Evolutionary conservation across 208 protist species (phyloP), one percentile per base, ranked within the genome.

Genomic region (Trypanosoma brucei): DNA sequence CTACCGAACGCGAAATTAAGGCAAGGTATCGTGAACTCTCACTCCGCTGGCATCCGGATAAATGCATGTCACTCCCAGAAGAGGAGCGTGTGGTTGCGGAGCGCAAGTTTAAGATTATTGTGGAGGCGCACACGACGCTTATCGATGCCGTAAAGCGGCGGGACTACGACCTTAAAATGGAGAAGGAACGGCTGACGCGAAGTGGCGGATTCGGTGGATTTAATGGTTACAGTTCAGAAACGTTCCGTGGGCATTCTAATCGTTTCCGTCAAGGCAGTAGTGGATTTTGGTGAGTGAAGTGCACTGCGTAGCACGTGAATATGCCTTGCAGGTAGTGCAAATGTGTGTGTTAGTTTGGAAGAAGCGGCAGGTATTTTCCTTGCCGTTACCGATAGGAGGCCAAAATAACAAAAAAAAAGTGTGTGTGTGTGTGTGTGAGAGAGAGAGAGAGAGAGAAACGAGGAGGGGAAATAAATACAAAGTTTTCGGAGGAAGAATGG

Each of bases 51-150:
- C 91, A 96, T 62, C 91, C 91, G 0, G 91, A 96, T 68, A 96
- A 96, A 77, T 92, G 86, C 74, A 79, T 92, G 13, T 70, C 62
- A 36, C 65, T 92, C 37, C 65, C 78, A 48, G 77, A 84, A 2
- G 61, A 75, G 6, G 88, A 94, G 75, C 80, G 81, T 35, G 70
- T 75, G 59, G 72, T 82, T 13, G 85, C 88, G 30, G 91, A 94
- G 74, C 83, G 87, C 59, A 94, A 93, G 64, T 93, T 94, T 67
- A 96, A 96, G 73, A 65, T 92, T 8, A 93, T 96, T 78, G 87
- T 78, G 50, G 88, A 94, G 71, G 86, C 88, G 48, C 79, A 94
- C 66, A 75, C 79, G 38, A 90, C 82, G 4, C 75, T 96, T 38
- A 83, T 75, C 1, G 88, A 96, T 59, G 62, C 80, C 2, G 57